Base-by-base conservation (phyloP, 1,284 basidiomycete genomes). In the Irpex sp. region DNA sequence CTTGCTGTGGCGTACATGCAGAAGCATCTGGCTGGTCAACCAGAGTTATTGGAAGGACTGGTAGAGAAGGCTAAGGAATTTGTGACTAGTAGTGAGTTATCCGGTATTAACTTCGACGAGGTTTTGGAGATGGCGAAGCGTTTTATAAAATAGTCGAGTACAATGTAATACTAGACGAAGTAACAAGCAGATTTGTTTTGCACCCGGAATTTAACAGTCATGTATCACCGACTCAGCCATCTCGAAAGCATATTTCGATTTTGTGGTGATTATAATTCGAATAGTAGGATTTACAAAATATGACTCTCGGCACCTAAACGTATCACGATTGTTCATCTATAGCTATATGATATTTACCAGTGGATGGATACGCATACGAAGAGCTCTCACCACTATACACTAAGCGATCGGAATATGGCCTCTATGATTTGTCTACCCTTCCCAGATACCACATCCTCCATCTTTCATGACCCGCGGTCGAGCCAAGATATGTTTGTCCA, bases 1-100 rank as follows among this genome's bases (percentile, higher is more conserved):
- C 69, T 81, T 10, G 76, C 71, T 2, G 67, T 73, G 5, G 80
- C 78, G 2, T 82, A 75, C 62, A 62, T 81, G 67, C 65, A 68
- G 62, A 68, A 62, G 48, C 69, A 71, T 53, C 56, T 79, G 49
- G 65, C 53, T n/a, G 64, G 61, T 21, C 69, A 77, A 47, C 68
- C 66, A n/a, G 74, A 78, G 18, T 51, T 79, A 23, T 61, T 78
- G 62, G 73, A 77, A 0, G 69, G 72, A 8, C 55, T 82, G 53
- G 56, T 66, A 35, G 71, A 71, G 39, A 82, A 81, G 66, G 72
- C 73, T 8, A 65, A 59, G 39, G 74, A 74, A 39, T 80, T 70
- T 62, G 67, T 73, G 10, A 3, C 28, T 7, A 33, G 28, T 33
- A 16, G 49, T 12, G 52, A 19, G 16, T 6, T 19, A 14, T 7